phyloP scores from a whole-genome alignment of 345 rosid species.

The rapeseed (Brassica napus) region Da-Ae NC_063452.1:56518501-56519000 shows the following conservation, averaged over 20 bases:
- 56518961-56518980: conserved; percentile 21
- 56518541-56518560: conserved; percentile 14
- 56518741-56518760: conserved; percentile 8
- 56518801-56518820: conserved; percentile 21
- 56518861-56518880: conserved; percentile 13
- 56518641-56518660: conserved; percentile 36
- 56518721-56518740: conserved; percentile 17
- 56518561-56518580: conserved; percentile 22
- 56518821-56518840: conserved; percentile 23
- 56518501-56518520: background rate
- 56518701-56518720: conserved; percentile 6
- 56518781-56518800: conserved; percentile 31
- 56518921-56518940: conserved; percentile 1
- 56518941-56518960: conserved; percentile 25
- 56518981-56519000: conserved; percentile 21
- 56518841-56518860: conserved; percentile 24
- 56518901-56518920: background rate
- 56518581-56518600: background rate
- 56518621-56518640: conserved; percentile 15
- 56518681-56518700: conserved; percentile 7
- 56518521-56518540: conserved; percentile 4
- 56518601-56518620: conserved; percentile 18
- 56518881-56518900: conserved; percentile 6
- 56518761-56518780: background rate
- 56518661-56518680: conserved; percentile 26